A percentile compares a stretch with the other conserved stretches of the same genome.
Conservation (phyloP, 2,329 filamentous ascomycete species). For the Cladophialophora exuberans region DNA sequence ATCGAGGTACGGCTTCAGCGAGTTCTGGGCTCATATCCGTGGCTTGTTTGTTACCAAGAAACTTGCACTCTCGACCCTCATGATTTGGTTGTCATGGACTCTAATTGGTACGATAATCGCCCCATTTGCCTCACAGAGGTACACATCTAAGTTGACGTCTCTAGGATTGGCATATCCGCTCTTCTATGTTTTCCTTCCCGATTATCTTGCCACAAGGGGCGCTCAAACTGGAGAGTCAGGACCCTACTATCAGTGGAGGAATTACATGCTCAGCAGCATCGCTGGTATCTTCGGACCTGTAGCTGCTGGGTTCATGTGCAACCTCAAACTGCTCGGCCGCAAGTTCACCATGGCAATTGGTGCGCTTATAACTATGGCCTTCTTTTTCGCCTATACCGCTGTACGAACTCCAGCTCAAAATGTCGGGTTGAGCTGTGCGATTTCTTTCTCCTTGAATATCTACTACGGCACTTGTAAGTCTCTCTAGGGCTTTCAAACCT, state of each 20-base stretch:
- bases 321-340: slow-evolving; percentile 68
- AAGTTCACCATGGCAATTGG: slow-evolving; percentile 71
- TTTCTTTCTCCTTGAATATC: slow-evolving; percentile 69
- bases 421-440: slow-evolving; percentile 69
- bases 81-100: slow-evolving; percentile 75
- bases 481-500: neutral
- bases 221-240: slow-evolving; percentile 72
- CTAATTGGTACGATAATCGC: slow-evolving; percentile 54
- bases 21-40: slow-evolving; percentile 55
- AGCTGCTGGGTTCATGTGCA: slow-evolving; percentile 69
- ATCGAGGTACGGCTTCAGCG: slow-evolving; percentile 36
- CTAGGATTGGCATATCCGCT: slow-evolving; percentile 60
- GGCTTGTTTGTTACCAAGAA: slow-evolving; percentile 70
- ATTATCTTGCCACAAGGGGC: slow-evolving; percentile 57
- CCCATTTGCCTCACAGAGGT: too few relatives aligned
- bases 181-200: slow-evolving; percentile 72
- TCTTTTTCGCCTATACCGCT: slow-evolving; percentile 76
- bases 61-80: slow-evolving; percentile 53
- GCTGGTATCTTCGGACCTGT: slow-evolving; percentile 75
- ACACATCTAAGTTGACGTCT: neutral
- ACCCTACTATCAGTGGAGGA: slow-evolving; percentile 74
- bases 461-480: slow-evolving; percentile 63
- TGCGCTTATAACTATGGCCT: slow-evolving; percentile 63
- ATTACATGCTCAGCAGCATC: slow-evolving; percentile 73
- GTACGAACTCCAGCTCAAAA: slow-evolving; percentile 66